Evolutionary conservation across 257 asterid genomes (phyloP), one percentile per base, ranked within the genome.

Genomic region (Ocimum tenuiflorum): DNA sequence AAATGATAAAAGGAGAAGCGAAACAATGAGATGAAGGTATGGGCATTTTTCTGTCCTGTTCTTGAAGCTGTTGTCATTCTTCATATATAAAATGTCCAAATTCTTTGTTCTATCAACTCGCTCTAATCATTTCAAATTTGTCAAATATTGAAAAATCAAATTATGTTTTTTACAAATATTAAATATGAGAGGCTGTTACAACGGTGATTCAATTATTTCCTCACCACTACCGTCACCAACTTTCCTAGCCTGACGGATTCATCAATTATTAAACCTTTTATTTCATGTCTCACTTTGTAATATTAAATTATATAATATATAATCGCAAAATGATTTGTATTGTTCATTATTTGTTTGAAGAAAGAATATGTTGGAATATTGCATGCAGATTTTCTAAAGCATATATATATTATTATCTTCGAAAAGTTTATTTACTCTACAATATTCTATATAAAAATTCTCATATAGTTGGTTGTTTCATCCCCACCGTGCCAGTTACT

Each of bases 41-140:
- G 85, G 85, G 64, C 73, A 20, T n/a, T 72, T 77, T 31, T 71
- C n/a, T n/a, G 77, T 80, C 79, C 27, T 80, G 58, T 35, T 17
- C n/a, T 65, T 27, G 53, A 70, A 47, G 36, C 79, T 78, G 68
- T 27, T 38, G 42, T 13, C 3, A 57, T 52, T 66, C 45, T 39
- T 39, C 45, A 39, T 9, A 8, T 10, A 39, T 39, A 39, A 56
- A 63, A 52, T 60, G 77, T 73, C 79, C 64, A 69, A 76, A 58
- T 76, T 66, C 75, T 68, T 73, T 49, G 79, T 56, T 73, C 70
- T 73, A 65, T 63, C 77, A 78, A 56, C 70, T 65, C 67, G 53
- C 67, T 74, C 67, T 55, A 70, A 76, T 68, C 71, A 75, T 75
- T 66, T 68, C 27, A 50, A 63, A 36, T 39, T 41, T 38, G 48